Conservation (phyloP, 768 basidiomycete genomes). For the Boletus edulis region DNA sequence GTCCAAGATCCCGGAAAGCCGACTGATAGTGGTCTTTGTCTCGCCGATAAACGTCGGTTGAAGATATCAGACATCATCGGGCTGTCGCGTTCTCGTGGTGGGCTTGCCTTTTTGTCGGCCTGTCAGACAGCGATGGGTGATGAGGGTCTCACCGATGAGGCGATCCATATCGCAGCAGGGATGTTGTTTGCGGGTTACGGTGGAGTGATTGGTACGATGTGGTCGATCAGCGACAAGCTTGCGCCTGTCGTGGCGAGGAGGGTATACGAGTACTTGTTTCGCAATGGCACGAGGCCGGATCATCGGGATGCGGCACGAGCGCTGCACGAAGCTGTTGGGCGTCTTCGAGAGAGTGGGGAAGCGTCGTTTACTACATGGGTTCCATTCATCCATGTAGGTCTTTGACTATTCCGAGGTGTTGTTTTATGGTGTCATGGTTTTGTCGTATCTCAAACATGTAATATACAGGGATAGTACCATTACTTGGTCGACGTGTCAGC, state of each 20-base stretch:
- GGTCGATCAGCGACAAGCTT: constrained; percentile 11
- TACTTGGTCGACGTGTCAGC: too few relatives aligned
- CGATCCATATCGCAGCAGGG: constrained; percentile 5
- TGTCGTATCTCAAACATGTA: too few relatives aligned
- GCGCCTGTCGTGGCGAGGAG: constrained; percentile 32
- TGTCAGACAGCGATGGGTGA: neutral
- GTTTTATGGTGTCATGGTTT: too few relatives aligned
- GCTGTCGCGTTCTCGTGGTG: neutral
- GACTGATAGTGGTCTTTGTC: neutral
- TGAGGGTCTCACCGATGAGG: neutral
- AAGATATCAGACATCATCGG: neutral
- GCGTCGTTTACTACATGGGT: too few relatives aligned
- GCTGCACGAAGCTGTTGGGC: too few relatives aligned
- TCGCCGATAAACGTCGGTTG: neutral
- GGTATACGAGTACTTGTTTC: constrained; percentile 26
- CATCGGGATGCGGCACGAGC: neutral
- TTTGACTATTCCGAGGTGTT: too few relatives aligned
- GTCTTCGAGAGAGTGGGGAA: too few relatives aligned
- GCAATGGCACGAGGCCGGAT: neutral
- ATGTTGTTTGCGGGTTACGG: constrained; percentile 35
- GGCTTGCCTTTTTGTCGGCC: neutral
- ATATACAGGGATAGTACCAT: too few relatives aligned
- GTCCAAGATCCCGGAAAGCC: neutral
- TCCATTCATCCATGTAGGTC: too few relatives aligned
- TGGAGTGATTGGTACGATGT: constrained; percentile 4